Evolutionary conservation across 2,329 filamentous ascomycete species (phyloP), one percentile per base, ranked within the genome.

Genomic region (Epichloe hybrida): DNA sequence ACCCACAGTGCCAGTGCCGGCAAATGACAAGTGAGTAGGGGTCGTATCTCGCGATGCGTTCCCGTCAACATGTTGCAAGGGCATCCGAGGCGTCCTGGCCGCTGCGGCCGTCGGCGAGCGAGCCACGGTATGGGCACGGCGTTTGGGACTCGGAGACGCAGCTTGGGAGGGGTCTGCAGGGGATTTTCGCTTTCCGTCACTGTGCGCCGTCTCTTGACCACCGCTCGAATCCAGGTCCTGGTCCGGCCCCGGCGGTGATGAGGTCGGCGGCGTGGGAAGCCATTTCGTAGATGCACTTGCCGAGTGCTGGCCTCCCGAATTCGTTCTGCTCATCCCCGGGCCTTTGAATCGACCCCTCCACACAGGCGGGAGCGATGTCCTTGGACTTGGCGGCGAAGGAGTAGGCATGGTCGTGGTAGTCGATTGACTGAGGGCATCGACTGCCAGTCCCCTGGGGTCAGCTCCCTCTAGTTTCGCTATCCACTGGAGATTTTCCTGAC

Each of bases 401-500:
- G 66, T 64, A 45, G 60, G 58, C 54, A 63, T 61, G 15, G 66
- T 66, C 1, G 68, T 67, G 40, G 64, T 62, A 1, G 70, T 75
- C 37, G 67, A 63, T 55, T 79, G 75, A 45, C 69, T 78, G 15
- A 59, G 55, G 6, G 67, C 63, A 52, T 77, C 73, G 17, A 71
- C 62, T 0, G 67, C 59, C 5, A 67, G 57, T 6, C 69, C 69
- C 9, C 67, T 62, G 2, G 73, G 71, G 56, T 81, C 75, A 0
- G 76, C 72, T 23, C 66, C 62, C 54, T 83, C 76, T n/a, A 88
- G 63, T 46, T 72, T 76, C 8, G 72, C 71, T 27, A 81, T 72
- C 82, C 83, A 87, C 9, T 71, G 62, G 1, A 74, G 65, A 52
- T 80, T 75, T 57, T 86, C 80, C 52, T 83, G 74, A 27, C 72